Conservation (phyloP, 768 basidiomycete species). For the Boletus rex-veris region DNA sequence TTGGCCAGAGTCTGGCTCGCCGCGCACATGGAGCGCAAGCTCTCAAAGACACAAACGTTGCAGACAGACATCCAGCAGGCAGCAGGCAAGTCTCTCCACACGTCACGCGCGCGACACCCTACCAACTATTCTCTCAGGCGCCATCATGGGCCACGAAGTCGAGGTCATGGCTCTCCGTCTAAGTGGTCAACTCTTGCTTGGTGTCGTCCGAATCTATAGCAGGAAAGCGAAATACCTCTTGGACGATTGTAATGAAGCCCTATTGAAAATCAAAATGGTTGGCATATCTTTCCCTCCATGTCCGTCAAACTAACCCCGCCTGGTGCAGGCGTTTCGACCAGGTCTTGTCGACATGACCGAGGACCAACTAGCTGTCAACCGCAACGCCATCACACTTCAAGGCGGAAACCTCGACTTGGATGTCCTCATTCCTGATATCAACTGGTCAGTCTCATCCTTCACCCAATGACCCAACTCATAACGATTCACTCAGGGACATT, state of each 20-base stretch:
- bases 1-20: slow-evolving; percentile 98
- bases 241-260: slow-evolving; percentile 96
- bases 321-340: slow-evolving; percentile 81
- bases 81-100: slow-evolving; percentile 51
- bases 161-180: slow-evolving; percentile 92
- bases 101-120: neutral
- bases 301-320: neutral
- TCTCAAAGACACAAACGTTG: slow-evolving; percentile 91
- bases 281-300: neutral
- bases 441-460: slow-evolving; percentile 52
- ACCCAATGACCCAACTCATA: neutral
- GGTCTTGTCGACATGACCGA: slow-evolving; percentile 96
- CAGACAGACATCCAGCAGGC: slow-evolving; percentile 95
- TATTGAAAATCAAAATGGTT: slow-evolving; percentile 95
- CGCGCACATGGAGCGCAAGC: slow-evolving; percentile 97
- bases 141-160: slow-evolving; percentile 91
- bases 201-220: slow-evolving; percentile 96
- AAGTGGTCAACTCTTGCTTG: slow-evolving; percentile 94
- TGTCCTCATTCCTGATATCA: slow-evolving; percentile 71
- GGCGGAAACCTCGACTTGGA: slow-evolving; percentile 76
- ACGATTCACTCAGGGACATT: slow-evolving; percentile 55
- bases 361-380: slow-evolving; percentile 83
- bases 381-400: slow-evolving; percentile 85
- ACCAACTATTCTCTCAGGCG: slow-evolving; percentile 45
- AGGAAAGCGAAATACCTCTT: slow-evolving; percentile 96